Base-by-base conservation (phyloP, 2,329 filamentous ascomycete species). In the Aspergillus candidus region DNA sequence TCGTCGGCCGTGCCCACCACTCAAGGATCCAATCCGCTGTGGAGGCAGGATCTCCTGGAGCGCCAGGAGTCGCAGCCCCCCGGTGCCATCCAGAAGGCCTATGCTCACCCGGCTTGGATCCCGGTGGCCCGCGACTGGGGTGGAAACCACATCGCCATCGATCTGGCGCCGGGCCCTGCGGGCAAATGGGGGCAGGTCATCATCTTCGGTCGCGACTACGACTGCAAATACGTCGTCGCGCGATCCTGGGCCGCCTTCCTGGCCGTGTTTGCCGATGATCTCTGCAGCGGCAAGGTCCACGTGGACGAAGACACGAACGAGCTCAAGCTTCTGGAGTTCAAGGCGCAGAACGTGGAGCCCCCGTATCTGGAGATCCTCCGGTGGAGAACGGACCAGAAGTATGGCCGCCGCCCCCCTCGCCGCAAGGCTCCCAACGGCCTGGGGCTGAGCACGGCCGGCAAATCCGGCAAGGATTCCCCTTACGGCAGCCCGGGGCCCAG, bases 101-200 rank as follows among this genome's bases (percentile, higher is more conserved):
- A 98, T 61, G 86, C 89, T 2, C 91, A 98, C 67, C 84, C 89
- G 2, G 86, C 83, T 41, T 98, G 93, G 93, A 96, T 98, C 55
- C 91, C 93, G 41, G 74, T 98, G 30, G 91, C 90, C 46, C 86
- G 93, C 56, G 93, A 98, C 67, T 98, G 93, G 93, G 93, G 93
- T 65, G 93, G 93, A 68, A 98, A 98, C 78, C 94, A 95, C 72
- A 76, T 98, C 60, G 91, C 90, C 13, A 80, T 96, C 37, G 93
- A 98, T 67, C 75, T 98, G 46, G 88, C 90, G 6, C 93, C 93
- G 15, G 93, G 93, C 2, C 88, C 91, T 8, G 79, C 80, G 37
- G 93, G 93, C 32, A 86, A 83, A 64, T 98, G 93, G 91, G 93
- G 93, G 42, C 93, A 98, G 66, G 82, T 98, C 53, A 95, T 98